Conservation (phyloP, 805 yeast species). For the Priceomyces fermenticarens region DNA sequence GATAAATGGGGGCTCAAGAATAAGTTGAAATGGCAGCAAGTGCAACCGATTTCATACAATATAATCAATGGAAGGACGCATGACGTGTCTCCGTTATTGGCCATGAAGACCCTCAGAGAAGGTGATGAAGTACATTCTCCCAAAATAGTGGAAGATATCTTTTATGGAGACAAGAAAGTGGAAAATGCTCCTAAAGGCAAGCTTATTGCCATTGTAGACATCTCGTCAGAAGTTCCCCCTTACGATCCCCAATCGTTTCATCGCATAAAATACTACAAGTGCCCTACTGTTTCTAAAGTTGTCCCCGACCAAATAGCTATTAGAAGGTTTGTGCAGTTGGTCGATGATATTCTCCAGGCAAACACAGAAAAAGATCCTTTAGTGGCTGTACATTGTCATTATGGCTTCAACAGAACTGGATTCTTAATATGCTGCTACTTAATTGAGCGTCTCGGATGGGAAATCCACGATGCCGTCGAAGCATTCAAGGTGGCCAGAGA, state of each 20-base stretch:
- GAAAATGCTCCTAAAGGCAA: slow-evolving; percentile 23
- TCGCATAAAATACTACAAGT: slow-evolving; percentile 59
- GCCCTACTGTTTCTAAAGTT: slow-evolving; percentile 75
- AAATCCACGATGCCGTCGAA: slow-evolving; percentile 59
- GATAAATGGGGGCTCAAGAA: slow-evolving; percentile 81
- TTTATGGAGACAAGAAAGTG: slow-evolving; percentile 21
- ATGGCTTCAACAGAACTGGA: slow-evolving; percentile 79
- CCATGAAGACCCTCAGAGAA: slow-evolving; percentile 74
- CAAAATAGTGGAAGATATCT: slow-evolving; percentile 42
- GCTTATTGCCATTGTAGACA: slow-evolving; percentile 61
- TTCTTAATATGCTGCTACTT: slow-evolving; percentile 68
- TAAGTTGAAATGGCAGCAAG: slow-evolving; percentile 65
- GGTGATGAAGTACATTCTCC: slow-evolving; percentile 65
- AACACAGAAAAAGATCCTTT: slow-evolving; percentile 25
- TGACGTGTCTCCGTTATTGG: slow-evolving; percentile 50
- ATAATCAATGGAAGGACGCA: slow-evolving; percentile 29
- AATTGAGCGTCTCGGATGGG: slow-evolving; percentile 57
- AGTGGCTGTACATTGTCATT: slow-evolving; percentile 74
- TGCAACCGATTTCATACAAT: slow-evolving; percentile 48
- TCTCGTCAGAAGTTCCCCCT: slow-evolving; percentile 68
- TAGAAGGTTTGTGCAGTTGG: slow-evolving; percentile 50
- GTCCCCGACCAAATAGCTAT: slow-evolving; percentile 66
- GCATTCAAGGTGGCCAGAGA: slow-evolving; percentile 55
- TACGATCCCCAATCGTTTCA: slow-evolving; percentile 59
- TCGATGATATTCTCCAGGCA: slow-evolving; percentile 42